These are phyloP conservation scores for Trypanosoma theileri DNA, from an alignment of 208 protist genomes.

Conservation along the genomic window DNA sequence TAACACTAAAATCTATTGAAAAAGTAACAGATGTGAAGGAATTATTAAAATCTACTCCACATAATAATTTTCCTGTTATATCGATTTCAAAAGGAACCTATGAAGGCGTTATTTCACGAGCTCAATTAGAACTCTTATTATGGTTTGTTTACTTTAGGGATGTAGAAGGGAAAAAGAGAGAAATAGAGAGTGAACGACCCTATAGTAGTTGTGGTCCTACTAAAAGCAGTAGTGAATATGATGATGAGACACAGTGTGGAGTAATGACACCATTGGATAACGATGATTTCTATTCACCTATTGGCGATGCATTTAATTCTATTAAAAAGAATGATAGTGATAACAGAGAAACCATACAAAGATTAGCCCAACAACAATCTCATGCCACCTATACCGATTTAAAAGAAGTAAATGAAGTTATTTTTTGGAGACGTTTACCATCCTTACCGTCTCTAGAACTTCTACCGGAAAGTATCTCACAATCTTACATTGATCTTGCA, in stretches of 20 bases:
- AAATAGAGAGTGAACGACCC: constrained; percentile 2
- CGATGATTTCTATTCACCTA: not conserved
- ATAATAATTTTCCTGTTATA: constrained; percentile 90
- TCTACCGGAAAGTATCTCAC: constrained; percentile 26
- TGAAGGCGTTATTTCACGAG: constrained; percentile 47
- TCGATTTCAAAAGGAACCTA: constrained; percentile 38
- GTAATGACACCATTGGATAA: not conserved
- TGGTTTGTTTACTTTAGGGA: constrained; percentile 62
- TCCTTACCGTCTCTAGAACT: constrained; percentile 32
- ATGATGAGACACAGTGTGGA: no score
- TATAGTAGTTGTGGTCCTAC: not conserved
- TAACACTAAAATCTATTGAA: constrained; percentile 46
- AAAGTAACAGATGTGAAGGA: constrained; percentile 50
- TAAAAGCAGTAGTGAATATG: no score
- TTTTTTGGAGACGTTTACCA: constrained; percentile 57
- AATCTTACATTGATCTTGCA: constrained; percentile 24
- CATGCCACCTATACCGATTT: constrained; percentile 48
- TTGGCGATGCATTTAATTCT: not conserved
- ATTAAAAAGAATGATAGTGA: not conserved
- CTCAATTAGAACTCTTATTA: constrained; percentile 54
- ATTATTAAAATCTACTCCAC: constrained; percentile 49
- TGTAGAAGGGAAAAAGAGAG: constrained; percentile 19
- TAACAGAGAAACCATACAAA: not conserved
- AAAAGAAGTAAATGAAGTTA: constrained; percentile 42
- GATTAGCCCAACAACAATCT: constrained; percentile 2